Percentiles rank a stretch among this genome's conserved stretches.
phyloP scores from a whole-genome alignment of 345 rosid species.

The Eucalyptus sideroxylon region DNA sequence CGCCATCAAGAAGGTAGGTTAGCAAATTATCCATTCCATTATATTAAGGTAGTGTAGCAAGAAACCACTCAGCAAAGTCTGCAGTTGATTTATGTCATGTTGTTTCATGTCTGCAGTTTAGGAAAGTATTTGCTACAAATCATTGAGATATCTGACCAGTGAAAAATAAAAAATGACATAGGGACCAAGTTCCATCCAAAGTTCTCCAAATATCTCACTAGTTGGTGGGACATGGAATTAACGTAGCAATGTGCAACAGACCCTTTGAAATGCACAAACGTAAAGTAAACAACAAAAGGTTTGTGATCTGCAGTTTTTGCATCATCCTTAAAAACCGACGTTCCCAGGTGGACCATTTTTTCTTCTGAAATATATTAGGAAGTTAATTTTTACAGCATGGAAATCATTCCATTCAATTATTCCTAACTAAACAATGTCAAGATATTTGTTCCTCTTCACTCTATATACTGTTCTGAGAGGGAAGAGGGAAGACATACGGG shows the following conservation, averaged over 20 bases:
- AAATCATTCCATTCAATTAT: neutral
- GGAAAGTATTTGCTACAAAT: neutral
- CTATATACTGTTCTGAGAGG: neutral
- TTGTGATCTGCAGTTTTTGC: neutral
- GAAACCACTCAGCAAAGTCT: neutral
- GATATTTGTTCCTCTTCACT: neutral
- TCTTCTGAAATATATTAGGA: neutral
- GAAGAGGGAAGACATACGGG: neutral
- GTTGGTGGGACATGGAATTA: neutral
- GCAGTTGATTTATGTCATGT: neutral
- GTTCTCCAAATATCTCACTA: neutral
- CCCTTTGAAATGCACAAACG: neutral
- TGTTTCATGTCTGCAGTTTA: neutral
- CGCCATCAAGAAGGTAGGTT: neutral
- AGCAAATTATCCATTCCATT: neutral
- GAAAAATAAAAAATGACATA: neutral
- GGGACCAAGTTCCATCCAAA: neutral
- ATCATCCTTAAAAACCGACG: neutral
- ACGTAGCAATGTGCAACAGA: neutral
- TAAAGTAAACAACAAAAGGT: neutral
- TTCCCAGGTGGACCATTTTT: neutral
- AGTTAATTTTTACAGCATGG: neutral
- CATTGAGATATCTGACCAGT: neutral
- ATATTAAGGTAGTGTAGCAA: neutral
- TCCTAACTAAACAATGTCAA: neutral